These are phyloP conservation scores for Diaporthe caulivora DNA, from an alignment of 2,329 filamentous ascomycete genomes.

Conservation along the genomic window DNA sequence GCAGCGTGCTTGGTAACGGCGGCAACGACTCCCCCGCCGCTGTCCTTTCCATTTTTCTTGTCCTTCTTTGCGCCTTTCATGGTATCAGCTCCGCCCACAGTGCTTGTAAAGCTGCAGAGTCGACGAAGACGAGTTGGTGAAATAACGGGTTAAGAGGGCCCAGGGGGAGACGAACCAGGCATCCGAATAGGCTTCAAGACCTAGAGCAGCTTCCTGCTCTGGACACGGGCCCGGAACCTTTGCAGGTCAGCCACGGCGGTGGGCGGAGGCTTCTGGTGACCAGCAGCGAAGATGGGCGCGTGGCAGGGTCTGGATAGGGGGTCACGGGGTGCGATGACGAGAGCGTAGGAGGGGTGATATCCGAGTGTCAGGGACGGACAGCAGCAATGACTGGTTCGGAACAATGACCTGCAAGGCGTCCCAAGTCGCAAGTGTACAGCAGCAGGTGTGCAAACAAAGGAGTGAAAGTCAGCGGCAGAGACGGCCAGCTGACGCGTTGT, in stretches of 20 bases:
- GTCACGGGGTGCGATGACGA: constrained; percentile 36
- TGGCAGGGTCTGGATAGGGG: constrained; percentile 24
- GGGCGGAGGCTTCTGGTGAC: constrained; percentile 32
- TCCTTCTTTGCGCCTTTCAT: constrained; percentile 62
- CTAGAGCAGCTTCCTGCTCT: constrained; percentile 41
- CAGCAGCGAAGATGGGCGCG: constrained; percentile 37
- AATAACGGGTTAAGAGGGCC: constrained; percentile 38
- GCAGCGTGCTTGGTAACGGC: constrained; percentile 66
- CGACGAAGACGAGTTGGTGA: constrained; percentile 33
- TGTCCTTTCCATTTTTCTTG: constrained; percentile 67
- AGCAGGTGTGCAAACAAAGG: constrained; percentile 34
- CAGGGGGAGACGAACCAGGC: constrained; percentile 39
- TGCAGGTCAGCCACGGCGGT: constrained; percentile 31
- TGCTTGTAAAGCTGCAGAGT: constrained; percentile 19
- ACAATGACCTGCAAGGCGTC: constrained; percentile 19
- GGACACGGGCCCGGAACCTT: constrained; percentile 37
- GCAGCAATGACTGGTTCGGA: constrained; percentile 26
- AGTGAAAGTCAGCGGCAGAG: constrained; percentile 36
- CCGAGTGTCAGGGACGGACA: constrained; percentile 28
- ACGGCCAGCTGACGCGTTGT: constrained; percentile 37
- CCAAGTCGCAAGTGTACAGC: constrained; percentile 25
- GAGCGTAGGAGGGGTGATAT: constrained; percentile 22
- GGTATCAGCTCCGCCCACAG: constrained; percentile 38
- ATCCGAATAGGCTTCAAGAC: constrained; percentile 36
- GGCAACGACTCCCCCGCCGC: constrained; percentile 62